Evolutionary conservation across 495 filamentous ascomycete species (phyloP), one percentile per base, ranked within the genome.

Genomic region (Amphirosellinia nigrospora): DNA sequence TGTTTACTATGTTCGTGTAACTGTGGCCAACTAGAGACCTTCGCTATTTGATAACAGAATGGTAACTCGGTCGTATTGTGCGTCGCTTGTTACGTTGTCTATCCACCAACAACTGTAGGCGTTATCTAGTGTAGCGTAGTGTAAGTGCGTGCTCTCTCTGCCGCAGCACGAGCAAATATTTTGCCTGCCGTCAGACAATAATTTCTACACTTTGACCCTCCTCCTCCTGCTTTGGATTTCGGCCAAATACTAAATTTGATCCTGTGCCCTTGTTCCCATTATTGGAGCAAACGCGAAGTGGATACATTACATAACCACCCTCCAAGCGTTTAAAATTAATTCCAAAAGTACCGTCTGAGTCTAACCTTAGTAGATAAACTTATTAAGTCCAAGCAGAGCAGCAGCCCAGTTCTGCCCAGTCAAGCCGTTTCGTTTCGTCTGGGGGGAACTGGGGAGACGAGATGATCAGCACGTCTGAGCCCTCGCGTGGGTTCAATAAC

Each of bases 271-370:
- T 46, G 43, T 46, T 10, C 53, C 6, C n/a, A 15, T 56, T 16
- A 34, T 34, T n/a, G 53, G 53, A 13, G 26, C 53, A 56, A 56
- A 28, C 32, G n/a, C 30, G 30, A 58, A 58, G 55, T 58, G 55
- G 30, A n/a, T 56, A 34, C 30, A 53, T 53, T 30, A 53, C 50
- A 15, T 30, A 30, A 1, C 15, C 6, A 28, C 8, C 4, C 23
- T 3, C 21, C 11, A 52, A 10, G 6, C 48, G 4, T 53, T 30
- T 11, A 5, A 53, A n/a, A n/a, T n/a, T n/a, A n/a, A 53, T 53
- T 30, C 50, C 50, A 53, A 53, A 53, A 53, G 50, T 30, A 30
- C 50, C 50, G 4, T 53, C 4, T 52, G 23, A 26, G 4, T 53
- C 4, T 52, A 26, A 26, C 7, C 10, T 4, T 2, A 1, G 9